Conservation (phyloP, 352 stramenopile species). For the Phytophthora sojae region DNA sequence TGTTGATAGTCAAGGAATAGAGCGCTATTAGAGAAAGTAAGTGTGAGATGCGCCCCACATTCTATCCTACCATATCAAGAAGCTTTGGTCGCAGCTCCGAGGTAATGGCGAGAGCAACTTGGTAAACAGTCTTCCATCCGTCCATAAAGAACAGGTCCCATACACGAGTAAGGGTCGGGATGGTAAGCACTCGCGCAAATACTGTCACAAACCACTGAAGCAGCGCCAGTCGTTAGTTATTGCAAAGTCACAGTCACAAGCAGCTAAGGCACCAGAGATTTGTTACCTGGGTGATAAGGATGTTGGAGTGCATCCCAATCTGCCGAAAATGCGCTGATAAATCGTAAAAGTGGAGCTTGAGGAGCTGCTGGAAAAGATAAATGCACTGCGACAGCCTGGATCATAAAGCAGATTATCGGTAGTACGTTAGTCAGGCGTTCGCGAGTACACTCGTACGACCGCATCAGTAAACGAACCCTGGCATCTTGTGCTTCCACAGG, state of each 20-base stretch:
- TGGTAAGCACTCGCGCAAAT: constrained; percentile 71
- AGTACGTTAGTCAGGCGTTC: too few relatives aligned
- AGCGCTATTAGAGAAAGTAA: neutral
- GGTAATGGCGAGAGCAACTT: constrained; percentile 72
- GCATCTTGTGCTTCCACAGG: constrained; percentile 83
- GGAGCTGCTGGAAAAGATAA: constrained; percentile 79
- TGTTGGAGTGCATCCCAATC: constrained; percentile 86
- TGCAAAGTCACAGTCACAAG: neutral
- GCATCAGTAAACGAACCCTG: constrained; percentile 46
- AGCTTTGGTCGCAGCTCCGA: constrained; percentile 62
- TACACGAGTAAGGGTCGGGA: constrained; percentile 54
- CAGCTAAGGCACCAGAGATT: too few relatives aligned
- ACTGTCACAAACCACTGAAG: constrained; percentile 86
- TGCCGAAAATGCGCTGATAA: constrained; percentile 68
- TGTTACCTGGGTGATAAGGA: constrained; percentile 76
- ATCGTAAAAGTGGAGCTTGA: constrained; percentile 73
- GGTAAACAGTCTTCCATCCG: constrained; percentile 82
- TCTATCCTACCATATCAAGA: constrained; percentile 54
- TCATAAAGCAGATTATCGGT: neutral
- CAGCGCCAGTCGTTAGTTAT: neutral
- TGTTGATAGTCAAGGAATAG: neutral
- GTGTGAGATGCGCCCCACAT: neutral
- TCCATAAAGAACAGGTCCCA: constrained; percentile 84
- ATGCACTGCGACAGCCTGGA: constrained; percentile 72
- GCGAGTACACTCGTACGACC: neutral